A percentile compares a stretch with the other conserved stretches of the same genome.
phyloP scores from a whole-genome alignment of 2,329 filamentous ascomycete genomes.

The Xylaria multiplex region DNA sequence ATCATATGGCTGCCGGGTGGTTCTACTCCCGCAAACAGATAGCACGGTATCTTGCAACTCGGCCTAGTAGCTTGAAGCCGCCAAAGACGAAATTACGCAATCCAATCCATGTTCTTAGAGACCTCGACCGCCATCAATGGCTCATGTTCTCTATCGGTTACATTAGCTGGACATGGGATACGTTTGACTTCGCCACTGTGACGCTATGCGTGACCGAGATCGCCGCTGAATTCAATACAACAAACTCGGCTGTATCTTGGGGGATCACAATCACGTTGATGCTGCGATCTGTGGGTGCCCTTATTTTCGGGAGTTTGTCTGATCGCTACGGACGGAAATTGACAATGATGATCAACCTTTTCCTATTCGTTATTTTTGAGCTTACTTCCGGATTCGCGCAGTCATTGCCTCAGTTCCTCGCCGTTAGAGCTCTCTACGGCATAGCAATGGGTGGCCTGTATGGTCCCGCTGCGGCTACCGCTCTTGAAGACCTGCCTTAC shows the following conservation, averaged over 20 bases:
- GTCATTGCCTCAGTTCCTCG: conserved; percentile 36
- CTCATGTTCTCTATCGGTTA: conserved; percentile 42
- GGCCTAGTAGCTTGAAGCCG: conserved; percentile 49
- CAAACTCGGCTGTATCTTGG: conserved; percentile 36
- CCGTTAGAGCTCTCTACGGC: conserved; percentile 35
- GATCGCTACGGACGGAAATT: conserved; percentile 38
- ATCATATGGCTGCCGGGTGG: conserved; percentile 40
- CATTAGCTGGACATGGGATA: conserved; percentile 36
- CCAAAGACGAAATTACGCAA: conserved; percentile 45
- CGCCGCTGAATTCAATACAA: conserved; percentile 32
- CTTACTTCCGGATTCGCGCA: conserved; percentile 36
- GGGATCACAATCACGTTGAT: conserved; percentile 38
- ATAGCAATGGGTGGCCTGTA: conserved; percentile 39
- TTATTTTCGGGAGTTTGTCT: conserved; percentile 33
- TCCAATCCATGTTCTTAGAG: conserved; percentile 42
- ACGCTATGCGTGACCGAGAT: conserved; percentile 38
- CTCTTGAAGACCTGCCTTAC: conserved; percentile 37
- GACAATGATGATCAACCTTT: conserved; percentile 34
- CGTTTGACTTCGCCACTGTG: conserved; percentile 38
- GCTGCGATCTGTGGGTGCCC: conserved; percentile 36
- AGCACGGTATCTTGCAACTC: conserved; percentile 48
- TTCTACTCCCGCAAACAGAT: conserved; percentile 49
- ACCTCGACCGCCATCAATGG: conserved; percentile 48
- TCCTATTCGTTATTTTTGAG: conserved; percentile 37
- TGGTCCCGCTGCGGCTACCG: conserved; percentile 37